Base-by-base conservation (phyloP, 2,329 filamentous ascomycete genomes). In the Ilyonectria sp. region DNA sequence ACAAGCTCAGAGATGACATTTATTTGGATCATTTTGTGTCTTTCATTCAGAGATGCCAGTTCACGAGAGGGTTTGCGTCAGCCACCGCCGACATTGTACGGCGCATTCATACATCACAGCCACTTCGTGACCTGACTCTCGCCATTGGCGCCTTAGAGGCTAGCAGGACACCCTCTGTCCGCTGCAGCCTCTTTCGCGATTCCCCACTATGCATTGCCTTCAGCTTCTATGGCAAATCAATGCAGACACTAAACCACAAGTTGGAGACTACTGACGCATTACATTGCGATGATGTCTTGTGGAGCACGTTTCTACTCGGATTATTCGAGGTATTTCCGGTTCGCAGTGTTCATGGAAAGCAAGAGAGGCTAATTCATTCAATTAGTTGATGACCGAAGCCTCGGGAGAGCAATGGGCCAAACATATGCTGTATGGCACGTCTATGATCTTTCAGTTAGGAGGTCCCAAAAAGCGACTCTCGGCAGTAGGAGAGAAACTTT, bases 341-440 rank as follows among this genome's bases (percentile, higher is more conserved):
- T 37, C 10, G 9, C 35, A 2, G 6, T n/a, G 1, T 1, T n/a
- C 8, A 6, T 2, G 6, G 10, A 37, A 29, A 0, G 2, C 8
- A 13, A 1, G 1, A 8, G 26, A 29, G 7, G 60, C 73, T 21
- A 77, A 0, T 0, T 13, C 6, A 3, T 6, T 3, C 0, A 37
- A 37, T 0, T 4, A 79, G 77, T 63, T 79, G 1, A 74, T 78
- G 60, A 69, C 76, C 0, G 70, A 78, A 21, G 50, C 69, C 0
- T 73, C 72, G 2, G 73, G 70, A 6, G 74, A 75, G 0, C 61
- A 66, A 15, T 79, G 75, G 76, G 67, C 69, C 1, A 75, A 64
- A 8, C 77, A 79, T 9, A 77, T 79, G 75, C 19, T 75, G 0
- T 74, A 73, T 40, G 77, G 76, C 10, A 75, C 72, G 6, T 71